A percentile compares a stretch with the other conserved stretches of the same genome.
These are phyloP conservation scores for Apiospora kogelbergensis DNA, from an alignment of 2,329 filamentous ascomycete species.

Conservation along the genomic window DNA sequence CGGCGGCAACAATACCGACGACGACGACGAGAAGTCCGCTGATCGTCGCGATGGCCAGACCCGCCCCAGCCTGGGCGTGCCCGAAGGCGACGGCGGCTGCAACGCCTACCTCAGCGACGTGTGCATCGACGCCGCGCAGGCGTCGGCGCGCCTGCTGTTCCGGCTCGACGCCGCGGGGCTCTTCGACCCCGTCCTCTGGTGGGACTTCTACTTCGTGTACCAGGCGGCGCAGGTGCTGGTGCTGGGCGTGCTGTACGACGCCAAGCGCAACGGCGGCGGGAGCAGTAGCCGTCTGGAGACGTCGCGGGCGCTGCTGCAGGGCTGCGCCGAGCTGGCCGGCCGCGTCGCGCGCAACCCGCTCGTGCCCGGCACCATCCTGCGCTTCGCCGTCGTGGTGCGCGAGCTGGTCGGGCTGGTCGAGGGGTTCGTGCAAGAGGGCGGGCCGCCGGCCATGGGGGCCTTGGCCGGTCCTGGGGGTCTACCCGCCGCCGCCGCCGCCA, in stretches of 20 bases:
- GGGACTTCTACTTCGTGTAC: constrained; percentile 40
- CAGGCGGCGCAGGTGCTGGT: constrained; percentile 36
- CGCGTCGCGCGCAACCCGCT: constrained; percentile 1
- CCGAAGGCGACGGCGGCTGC: constrained; percentile 26
- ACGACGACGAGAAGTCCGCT: constrained; percentile 21
- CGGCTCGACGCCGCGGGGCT: constrained; percentile 35
- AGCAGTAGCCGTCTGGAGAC: neutral
- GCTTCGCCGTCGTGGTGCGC: neutral
- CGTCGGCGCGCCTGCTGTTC: constrained; percentile 32
- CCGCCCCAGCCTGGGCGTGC: constrained; percentile 19
- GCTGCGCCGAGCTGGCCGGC: neutral
- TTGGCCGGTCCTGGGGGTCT: neutral
- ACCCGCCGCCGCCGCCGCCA: neutral
- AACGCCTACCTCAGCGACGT: constrained; percentile 33
- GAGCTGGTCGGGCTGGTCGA: neutral
- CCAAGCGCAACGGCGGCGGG: too few relatives aligned
- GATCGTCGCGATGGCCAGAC: neutral
- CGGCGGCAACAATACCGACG: neutral
- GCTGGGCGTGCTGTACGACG: constrained; percentile 35
- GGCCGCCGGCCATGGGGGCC: neutral
- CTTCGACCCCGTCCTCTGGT: constrained; percentile 40
- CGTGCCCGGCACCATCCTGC: neutral
- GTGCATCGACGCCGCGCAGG: constrained; percentile 37
- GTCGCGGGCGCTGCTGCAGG: neutral
- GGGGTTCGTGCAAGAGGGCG: neutral